These are phyloP conservation scores for Perilla frutescens DNA, from an alignment of 257 asterid genomes.

Conservation along the genomic window DNA sequence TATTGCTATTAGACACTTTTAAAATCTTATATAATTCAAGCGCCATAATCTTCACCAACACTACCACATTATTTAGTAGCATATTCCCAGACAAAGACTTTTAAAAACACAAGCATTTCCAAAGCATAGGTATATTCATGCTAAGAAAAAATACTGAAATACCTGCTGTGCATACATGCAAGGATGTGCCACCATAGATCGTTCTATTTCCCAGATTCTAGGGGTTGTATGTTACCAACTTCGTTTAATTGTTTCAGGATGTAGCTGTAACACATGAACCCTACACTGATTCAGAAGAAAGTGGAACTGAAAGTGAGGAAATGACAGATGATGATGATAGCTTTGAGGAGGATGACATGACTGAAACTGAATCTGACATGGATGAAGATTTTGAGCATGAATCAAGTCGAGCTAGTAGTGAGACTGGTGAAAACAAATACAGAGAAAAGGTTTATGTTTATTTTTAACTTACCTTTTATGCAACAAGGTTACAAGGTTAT, in stretches of 20 bases:
- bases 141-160: slow-evolving; percentile 2
- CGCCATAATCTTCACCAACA: neutral
- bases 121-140: neutral
- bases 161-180: neutral
- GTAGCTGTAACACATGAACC: slow-evolving; percentile 74
- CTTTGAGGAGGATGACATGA: slow-evolving; percentile 61
- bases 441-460: slow-evolving; percentile 53
- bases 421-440: slow-evolving; percentile 48
- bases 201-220: neutral
- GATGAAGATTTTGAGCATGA: slow-evolving; percentile 65
- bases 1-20: neutral
- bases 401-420: slow-evolving; percentile 53
- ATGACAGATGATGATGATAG: slow-evolving; percentile 77
- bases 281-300: slow-evolving; percentile 90
- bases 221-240: slow-evolving; percentile 19
- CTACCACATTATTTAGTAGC: neutral
- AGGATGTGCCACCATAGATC: neutral
- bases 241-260: slow-evolving; percentile 52
- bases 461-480: slow-evolving; percentile 35
- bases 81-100: neutral
- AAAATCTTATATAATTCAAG: neutral
- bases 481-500: slow-evolving; percentile 14
- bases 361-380: slow-evolving; percentile 52
- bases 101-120: neutral
- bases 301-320: slow-evolving; percentile 87